Conservation (phyloP, 179 eudicot genomes). For the Beta corolliflora region DNA sequence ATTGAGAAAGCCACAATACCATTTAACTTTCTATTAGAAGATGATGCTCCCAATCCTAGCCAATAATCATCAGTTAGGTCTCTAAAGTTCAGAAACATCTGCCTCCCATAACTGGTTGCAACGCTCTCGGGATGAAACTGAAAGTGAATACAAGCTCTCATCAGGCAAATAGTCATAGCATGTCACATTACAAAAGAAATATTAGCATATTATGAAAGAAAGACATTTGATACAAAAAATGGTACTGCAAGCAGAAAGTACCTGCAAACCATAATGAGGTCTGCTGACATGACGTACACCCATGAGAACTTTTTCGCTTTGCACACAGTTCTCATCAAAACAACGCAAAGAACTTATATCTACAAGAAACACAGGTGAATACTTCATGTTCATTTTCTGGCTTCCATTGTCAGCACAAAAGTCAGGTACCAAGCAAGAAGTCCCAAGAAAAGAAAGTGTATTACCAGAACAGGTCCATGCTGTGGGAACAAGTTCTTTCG, state of each 20-base stretch:
- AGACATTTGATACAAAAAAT: conserved; percentile 9
- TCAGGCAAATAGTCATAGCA: conserved; percentile 14
- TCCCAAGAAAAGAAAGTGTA: conserved; percentile 56
- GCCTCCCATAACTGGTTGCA: conserved; percentile 88
- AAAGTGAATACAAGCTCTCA: conserved; percentile 20
- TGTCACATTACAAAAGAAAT: not conserved
- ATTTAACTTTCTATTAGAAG: conserved; percentile 42
- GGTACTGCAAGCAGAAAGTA: conserved; percentile 26
- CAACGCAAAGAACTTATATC: conserved; percentile 41
- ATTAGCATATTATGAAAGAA: not conserved
- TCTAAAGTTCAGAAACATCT: conserved; percentile 79
- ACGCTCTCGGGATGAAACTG: conserved; percentile 99
- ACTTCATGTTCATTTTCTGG: conserved; percentile 25
- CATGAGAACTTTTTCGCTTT: conserved; percentile 69
- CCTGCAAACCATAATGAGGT: conserved; percentile 99
- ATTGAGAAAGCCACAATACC: conserved; percentile 52
- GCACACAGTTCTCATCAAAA: conserved; percentile 30
- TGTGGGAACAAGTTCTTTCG: conserved; percentile 84
- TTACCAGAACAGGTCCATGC: conserved; percentile 81
- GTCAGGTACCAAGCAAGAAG: conserved; percentile 42
- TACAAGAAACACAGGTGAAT: conserved; percentile 31
- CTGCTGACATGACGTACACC: conserved; percentile 79
- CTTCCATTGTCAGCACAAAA: conserved; percentile 25
- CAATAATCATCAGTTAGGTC: conserved; percentile 83
- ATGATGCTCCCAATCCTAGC: conserved; percentile 42